Evolutionary conservation across 2,329 filamentous ascomycete genomes (phyloP).

Genomic region (Colletotrichum sidae): DNA sequence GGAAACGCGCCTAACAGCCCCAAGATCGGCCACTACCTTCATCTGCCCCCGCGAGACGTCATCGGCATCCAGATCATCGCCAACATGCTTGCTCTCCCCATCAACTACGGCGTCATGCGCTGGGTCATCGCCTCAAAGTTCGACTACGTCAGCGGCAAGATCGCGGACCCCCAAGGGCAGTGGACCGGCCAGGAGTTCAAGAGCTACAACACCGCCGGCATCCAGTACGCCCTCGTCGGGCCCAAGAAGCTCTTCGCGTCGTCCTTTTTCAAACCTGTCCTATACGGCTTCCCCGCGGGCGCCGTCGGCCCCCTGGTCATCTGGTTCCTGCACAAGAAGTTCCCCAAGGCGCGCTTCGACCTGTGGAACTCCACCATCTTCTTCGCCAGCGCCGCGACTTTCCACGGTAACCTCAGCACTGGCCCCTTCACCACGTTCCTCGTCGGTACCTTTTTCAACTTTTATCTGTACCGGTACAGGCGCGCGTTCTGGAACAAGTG

Average conservation of each 20-base stretch:
- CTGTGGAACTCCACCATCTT: conserved; percentile 74
- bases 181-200: conserved; percentile 70
- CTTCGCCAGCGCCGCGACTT: conserved; percentile 64
- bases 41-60: conserved; percentile 67
- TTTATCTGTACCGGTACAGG: conserved; percentile 65
- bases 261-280: conserved; percentile 59
- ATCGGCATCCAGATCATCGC: conserved; percentile 58
- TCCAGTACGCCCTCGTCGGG: conserved; percentile 70
- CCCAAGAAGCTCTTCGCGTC: conserved; percentile 56
- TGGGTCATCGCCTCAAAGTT: conserved; percentile 69
- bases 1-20: conserved; percentile 44
- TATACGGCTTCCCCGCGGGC: conserved; percentile 65
- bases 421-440: conserved; percentile 69
- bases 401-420: conserved; percentile 72
- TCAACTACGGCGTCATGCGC: conserved; percentile 70
- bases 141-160: conserved; percentile 63
- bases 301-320: conserved; percentile 58
- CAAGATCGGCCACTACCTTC: conserved; percentile 74
- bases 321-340: conserved; percentile 62
- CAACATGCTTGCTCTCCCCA: conserved; percentile 48
- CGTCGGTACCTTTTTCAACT: conserved; percentile 70
- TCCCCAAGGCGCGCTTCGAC: conserved; percentile 64
- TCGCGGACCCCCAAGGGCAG: conserved; percentile 66
- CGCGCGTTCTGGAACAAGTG: conserved; percentile 70
- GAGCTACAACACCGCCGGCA: conserved; percentile 64